phyloP scores from a whole-genome alignment of 495 filamentous ascomycete species.

The Chaetomium tenue region DNA sequence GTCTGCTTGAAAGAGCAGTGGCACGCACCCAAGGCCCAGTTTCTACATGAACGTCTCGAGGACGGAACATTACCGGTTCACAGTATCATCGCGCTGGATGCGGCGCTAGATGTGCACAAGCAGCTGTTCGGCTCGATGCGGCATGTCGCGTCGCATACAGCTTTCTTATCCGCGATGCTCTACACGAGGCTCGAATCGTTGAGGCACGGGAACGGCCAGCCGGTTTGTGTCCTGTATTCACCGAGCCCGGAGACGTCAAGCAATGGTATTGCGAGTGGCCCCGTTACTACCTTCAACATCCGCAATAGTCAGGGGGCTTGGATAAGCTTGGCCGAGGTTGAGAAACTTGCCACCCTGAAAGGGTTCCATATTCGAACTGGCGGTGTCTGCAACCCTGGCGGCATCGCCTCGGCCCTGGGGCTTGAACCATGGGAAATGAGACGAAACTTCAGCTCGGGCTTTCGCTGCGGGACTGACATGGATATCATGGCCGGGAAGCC shows the following conservation, averaged over 20 bases:
- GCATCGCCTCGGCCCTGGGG: conserved; percentile 65
- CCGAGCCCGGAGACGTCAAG: conserved; percentile 27
- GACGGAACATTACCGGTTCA: conserved; percentile 90
- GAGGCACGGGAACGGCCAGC: conserved; percentile 63
- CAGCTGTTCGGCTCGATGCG: conserved; percentile 69
- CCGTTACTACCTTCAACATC: conserved; percentile 83
- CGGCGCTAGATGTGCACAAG: conserved; percentile 66
- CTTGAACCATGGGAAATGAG: conserved; percentile 76
- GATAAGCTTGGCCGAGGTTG: conserved; percentile 79
- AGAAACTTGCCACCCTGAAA: conserved; percentile 75
- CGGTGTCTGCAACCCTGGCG: conserved; percentile 88
- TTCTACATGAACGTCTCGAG: conserved; percentile 78
- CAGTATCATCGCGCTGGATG: conserved; percentile 75
- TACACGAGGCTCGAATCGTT: conserved; percentile 58
- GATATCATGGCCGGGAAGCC: conserved; percentile 81
- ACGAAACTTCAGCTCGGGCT: conserved; percentile 74
- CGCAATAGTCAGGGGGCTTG: conserved; percentile 63
- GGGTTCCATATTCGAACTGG: conserved; percentile 81
- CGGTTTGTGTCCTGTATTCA: conserved; percentile 68
- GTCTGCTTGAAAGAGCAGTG: conserved; percentile 60
- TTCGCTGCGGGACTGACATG: conserved; percentile 74
- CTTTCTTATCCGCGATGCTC: conserved; percentile 59
- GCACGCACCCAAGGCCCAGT: conserved; percentile 68
- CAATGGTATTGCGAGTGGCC: conserved; percentile 54
- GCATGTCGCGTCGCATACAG: conserved; percentile 71